Base-by-base conservation (phyloP, 140 eudicot species). In the Flaveria floridana region DNA sequence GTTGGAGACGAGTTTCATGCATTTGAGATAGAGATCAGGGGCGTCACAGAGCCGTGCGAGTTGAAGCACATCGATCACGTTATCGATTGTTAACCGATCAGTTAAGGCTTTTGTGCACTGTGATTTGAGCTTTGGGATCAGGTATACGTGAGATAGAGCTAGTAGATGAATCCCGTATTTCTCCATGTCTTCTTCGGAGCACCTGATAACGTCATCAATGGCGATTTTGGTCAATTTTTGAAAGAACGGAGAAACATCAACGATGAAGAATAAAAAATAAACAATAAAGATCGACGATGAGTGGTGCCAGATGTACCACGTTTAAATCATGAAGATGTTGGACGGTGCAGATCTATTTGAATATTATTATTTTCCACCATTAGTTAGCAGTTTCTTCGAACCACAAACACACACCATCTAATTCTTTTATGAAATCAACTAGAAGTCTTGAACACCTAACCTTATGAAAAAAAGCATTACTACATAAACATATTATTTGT, bases 41-140 rank as follows among this genome's bases (percentile, higher is more conserved):
- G 99, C 97, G 44, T 94, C 95, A 56, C 96, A 94, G 15, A 94
- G 82, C 59, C 91, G 65, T 0, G 97, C 95, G 1, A 94, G 87
- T 81, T 94, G 99, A 68, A 94, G 94, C 6, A 90, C 82, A 62
- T 94, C 99, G 51, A 89, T 87, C 26, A 85, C 97, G 73, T 86
- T 94, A 28, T 88, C 99, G 7, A 72, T 61, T 20, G 86, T 88
- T 72, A 94, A 56, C 26, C 86, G 72, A 48, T 73, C 52, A 26
- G 81, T 88, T 76, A 94, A 78, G 6, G 85, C 89, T 23, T 82
- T 94, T 65, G 88, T 90, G 76, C 97, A 94, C 37, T 76, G 86
- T 28, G 87, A 87, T 85, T 94, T 94, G 70, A 94, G 86, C 57
- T 82, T 91, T 9, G 96, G 97, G 61, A 94, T 90, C 73, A 82